Percentiles rank a stretch among this genome's conserved stretches.
Evolutionary conservation across 306 rosid species (phyloP).

Genomic region (Glycine tomentella): DNA sequence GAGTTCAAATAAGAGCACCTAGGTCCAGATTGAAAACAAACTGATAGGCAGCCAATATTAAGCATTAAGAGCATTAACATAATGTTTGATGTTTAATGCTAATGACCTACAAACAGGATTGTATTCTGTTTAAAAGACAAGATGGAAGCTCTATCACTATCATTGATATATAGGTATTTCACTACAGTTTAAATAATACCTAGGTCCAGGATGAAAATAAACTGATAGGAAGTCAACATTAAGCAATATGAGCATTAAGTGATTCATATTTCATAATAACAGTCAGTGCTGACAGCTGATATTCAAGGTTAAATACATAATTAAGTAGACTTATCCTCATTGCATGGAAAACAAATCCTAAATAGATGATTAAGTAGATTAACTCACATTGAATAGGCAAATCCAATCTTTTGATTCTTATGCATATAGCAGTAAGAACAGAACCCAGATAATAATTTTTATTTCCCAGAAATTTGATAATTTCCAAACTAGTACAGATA

Average conservation of each 20-base stretch:
- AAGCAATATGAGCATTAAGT: neutral
- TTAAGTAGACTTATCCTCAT: constrained; percentile 7
- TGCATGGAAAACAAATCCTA: neutral
- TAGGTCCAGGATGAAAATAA: neutral
- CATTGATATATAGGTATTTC: neutral
- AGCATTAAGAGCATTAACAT: neutral
- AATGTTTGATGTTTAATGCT: neutral
- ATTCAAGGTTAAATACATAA: neutral
- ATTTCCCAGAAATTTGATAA: neutral
- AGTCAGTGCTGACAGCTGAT: neutral
- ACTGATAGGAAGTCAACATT: constrained; percentile 5
- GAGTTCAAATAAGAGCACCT: neutral
- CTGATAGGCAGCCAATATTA: neutral
- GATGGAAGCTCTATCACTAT: neutral
- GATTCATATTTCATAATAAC: neutral
- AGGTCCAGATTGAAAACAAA: constrained; percentile 5
- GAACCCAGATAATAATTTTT: neutral
- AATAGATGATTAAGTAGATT: too few relatives aligned
- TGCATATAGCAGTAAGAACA: neutral
- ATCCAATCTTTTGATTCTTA: neutral
- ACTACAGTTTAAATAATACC: neutral
- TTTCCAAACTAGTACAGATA: constrained; percentile 17
- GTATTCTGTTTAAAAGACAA: constrained; percentile 24
- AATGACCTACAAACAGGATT: constrained; percentile 1
- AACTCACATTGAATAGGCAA: neutral